phyloP scores from a whole-genome alignment of 2,329 filamentous ascomycete species.

The Dothideomycetes sp. region DNA sequence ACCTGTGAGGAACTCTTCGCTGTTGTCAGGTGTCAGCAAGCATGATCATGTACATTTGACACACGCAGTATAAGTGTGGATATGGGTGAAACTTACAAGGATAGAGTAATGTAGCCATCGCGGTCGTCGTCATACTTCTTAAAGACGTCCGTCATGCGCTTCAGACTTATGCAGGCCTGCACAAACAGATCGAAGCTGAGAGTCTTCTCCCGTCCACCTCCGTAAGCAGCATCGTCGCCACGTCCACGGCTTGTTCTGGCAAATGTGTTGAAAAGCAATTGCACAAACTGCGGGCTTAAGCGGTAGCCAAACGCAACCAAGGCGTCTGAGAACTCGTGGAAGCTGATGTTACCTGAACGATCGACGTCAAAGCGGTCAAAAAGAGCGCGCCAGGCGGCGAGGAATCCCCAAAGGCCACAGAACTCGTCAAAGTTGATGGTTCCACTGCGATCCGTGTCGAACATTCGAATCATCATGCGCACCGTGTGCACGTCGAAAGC shows the following conservation, averaged over 20 bases:
- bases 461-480: conserved; percentile 99
- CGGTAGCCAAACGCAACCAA: conserved; percentile 88
- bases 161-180: conserved; percentile 90
- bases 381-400: conserved; percentile 84
- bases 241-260: conserved; percentile 42
- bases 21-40: conserved; percentile 20
- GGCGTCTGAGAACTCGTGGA: conserved; percentile 81
- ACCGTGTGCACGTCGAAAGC: conserved; percentile 90
- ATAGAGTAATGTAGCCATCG: conserved; percentile 66
- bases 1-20: conserved; percentile 47
- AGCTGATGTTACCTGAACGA: conserved; percentile 73
- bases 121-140: conserved; percentile 98
- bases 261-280: conserved; percentile 78
- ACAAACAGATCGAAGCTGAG: conserved; percentile 83
- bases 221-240: conserved; percentile 24
- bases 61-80: too few relatives aligned
- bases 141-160: conserved; percentile 98
- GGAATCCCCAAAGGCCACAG: conserved; percentile 90
- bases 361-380: conserved; percentile 95
- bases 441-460: conserved; percentile 82
- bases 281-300: conserved; percentile 73
- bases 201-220: conserved; percentile 27
- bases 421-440: conserved; percentile 94
- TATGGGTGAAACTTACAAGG: conserved; percentile 38
- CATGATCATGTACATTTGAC: neutral